Conservation (phyloP, 169 alveolate species). For the Plasmodium sp. region DNA sequence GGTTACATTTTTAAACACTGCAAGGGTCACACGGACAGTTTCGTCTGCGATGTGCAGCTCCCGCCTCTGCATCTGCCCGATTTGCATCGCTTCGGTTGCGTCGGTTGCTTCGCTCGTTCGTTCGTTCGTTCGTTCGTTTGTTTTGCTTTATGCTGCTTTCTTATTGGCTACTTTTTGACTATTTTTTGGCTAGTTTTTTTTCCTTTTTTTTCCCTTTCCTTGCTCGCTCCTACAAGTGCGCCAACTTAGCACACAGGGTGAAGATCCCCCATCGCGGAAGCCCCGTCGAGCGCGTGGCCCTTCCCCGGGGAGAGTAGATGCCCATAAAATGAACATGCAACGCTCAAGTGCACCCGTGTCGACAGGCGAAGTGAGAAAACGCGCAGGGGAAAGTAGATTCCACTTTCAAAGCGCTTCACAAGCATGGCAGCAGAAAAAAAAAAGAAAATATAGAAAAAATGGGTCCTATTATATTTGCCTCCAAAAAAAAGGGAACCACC, state of each 20-base stretch:
- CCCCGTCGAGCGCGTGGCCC: background rate
- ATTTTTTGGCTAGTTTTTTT: background rate
- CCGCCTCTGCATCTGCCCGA: background rate
- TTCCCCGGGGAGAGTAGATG: background rate
- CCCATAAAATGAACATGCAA: background rate
- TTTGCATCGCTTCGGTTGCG: background rate
- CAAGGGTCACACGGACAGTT: conserved; percentile 17
- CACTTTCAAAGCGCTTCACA: background rate
- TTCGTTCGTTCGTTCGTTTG: background rate
- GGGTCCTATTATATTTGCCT: background rate
- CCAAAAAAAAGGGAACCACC: background rate
- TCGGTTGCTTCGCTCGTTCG: background rate
- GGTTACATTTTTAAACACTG: conserved; percentile 62
- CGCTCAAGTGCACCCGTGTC: background rate
- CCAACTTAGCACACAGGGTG: background rate
- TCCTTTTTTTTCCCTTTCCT: background rate
- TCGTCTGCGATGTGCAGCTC: conserved; percentile 27
- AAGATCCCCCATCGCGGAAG: background rate
- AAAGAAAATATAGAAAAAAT: background rate
- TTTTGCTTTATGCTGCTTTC: background rate
- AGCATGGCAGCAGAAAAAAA: background rate
- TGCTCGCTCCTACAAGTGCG: background rate
- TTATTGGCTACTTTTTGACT: background rate
- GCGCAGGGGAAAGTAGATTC: background rate
- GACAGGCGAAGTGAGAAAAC: background rate